phyloP scores from a whole-genome alignment of 371 early-diverging fungal species.

The Zancudomyces culisetae region DNA sequence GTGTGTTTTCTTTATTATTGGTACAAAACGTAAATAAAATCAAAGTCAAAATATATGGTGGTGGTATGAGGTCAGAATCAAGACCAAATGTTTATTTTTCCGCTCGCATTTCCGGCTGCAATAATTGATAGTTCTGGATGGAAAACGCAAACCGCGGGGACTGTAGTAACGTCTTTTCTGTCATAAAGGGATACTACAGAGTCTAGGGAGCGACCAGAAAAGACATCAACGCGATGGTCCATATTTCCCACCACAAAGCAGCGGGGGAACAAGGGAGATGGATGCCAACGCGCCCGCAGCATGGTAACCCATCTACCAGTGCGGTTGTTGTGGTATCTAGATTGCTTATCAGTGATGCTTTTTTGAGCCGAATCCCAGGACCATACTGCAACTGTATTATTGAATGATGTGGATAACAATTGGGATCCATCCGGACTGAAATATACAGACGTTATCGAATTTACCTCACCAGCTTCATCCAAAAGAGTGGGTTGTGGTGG shows the following conservation, averaged over 20 bases:
- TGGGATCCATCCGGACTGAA: slow-evolving; percentile 45
- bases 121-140: slow-evolving; percentile 32
- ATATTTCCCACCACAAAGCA: slow-evolving; percentile 49
- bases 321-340: slow-evolving; percentile 37
- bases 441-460: slow-evolving; percentile 43
- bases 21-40: too few relatives aligned
- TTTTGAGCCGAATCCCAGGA: slow-evolving; percentile 25
- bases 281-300: slow-evolving; percentile 49
- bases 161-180: slow-evolving; percentile 32
- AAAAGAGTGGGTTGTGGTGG: slow-evolving; percentile 10
- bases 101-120: slow-evolving; percentile 29
- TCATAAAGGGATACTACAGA: slow-evolving; percentile 31
- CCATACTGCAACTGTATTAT: slow-evolving; percentile 11
- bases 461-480: slow-evolving; percentile 27
- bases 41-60: background rate
- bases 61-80: background rate
- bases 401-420: slow-evolving; percentile 23
- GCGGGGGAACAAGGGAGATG: slow-evolving; percentile 24
- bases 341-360: slow-evolving; percentile 19
- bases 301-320: slow-evolving; percentile 60
- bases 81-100: slow-evolving; percentile 27
- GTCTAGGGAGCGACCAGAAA: slow-evolving; percentile 32
- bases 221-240: slow-evolving; percentile 40
- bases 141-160: slow-evolving; percentile 44
- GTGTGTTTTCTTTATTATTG: too few relatives aligned